phyloP scores from a whole-genome alignment of 768 basidiomycete genomes.

The Leucocoprinus leucothites region DNA sequence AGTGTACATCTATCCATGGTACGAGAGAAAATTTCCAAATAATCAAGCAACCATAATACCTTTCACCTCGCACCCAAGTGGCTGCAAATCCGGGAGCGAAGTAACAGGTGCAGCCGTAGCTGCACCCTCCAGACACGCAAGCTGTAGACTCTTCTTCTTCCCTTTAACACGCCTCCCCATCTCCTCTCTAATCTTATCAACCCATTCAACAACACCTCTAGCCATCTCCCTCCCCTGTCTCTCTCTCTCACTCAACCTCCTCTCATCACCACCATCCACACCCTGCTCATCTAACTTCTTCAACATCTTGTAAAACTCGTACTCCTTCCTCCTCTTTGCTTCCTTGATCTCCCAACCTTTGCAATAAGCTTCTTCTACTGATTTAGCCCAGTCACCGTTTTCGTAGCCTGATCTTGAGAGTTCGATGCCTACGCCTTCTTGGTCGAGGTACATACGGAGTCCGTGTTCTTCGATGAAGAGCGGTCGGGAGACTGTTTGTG shows the following conservation, averaged over 20 bases:
- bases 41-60: not conserved
- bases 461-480: constrained; percentile 83
- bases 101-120: no score
- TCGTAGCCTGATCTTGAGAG: constrained; percentile 64
- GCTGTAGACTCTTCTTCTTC: no score
- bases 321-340: constrained; percentile 41
- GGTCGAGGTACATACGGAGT: constrained; percentile 57
- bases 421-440: constrained; percentile 68
- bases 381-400: constrained; percentile 66
- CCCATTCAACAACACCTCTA: constrained; percentile 47
- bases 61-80: not conserved
- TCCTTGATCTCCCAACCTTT: constrained; percentile 46
- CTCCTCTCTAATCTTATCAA: constrained; percentile 29
- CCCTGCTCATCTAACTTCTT: not conserved
- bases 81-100: no score
- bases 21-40: no score
- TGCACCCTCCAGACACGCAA: no score
- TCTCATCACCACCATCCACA: constrained; percentile 18
- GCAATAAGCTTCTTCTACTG: constrained; percentile 55
- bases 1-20: not conserved
- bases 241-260: constrained; percentile 37
- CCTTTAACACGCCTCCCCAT: not conserved
- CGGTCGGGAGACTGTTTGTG: constrained; percentile 72
- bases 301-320: not conserved
- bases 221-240: constrained; percentile 47